Evolutionary conservation across 2,329 filamentous ascomycete genomes (phyloP).

Genomic region (Phaeomoniella chlamydospora): DNA sequence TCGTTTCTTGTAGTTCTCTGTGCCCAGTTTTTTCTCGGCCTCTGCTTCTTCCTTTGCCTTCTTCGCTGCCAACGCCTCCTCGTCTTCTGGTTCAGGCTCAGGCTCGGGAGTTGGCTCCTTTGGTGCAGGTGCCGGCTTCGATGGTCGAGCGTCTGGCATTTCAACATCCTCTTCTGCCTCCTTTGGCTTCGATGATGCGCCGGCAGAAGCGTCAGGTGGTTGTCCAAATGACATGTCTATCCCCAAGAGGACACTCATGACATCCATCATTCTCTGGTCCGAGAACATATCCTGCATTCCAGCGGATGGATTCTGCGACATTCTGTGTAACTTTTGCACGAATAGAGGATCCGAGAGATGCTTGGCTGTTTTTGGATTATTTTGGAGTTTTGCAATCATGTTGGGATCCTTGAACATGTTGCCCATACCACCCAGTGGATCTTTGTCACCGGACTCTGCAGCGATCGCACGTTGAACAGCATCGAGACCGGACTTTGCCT

Average conservation of each 20-base stretch:
- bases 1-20: slow-evolving; percentile 95
- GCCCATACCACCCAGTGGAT: slow-evolving; percentile 64
- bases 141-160: slow-evolving; percentile 57
- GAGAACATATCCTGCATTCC: slow-evolving; percentile 64
- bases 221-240: slow-evolving; percentile 71
- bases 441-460: slow-evolving; percentile 50
- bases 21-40: slow-evolving; percentile 86
- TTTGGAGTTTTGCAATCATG: slow-evolving; percentile 76
- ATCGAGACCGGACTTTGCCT: slow-evolving; percentile 76
- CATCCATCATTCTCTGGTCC: slow-evolving; percentile 84
- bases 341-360: slow-evolving; percentile 73
- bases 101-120: slow-evolving; percentile 47
- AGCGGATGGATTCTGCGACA: slow-evolving; percentile 65
- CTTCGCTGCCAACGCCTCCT: slow-evolving; percentile 70
- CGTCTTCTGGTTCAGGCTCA: slow-evolving; percentile 56
- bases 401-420: slow-evolving; percentile 91
- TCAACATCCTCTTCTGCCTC: slow-evolving; percentile 57
- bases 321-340: slow-evolving; percentile 73
- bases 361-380: slow-evolving; percentile 80
- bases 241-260: slow-evolving; percentile 84
- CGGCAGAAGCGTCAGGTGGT: slow-evolving; percentile 30
- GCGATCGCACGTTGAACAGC: slow-evolving; percentile 82
- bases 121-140: slow-evolving; percentile 31
- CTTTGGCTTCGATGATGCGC: slow-evolving; percentile 20
- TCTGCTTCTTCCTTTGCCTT: slow-evolving; percentile 88